Base-by-base conservation (phyloP, 2,329 filamentous ascomycete species). In the Aspergillus niger region DNA sequence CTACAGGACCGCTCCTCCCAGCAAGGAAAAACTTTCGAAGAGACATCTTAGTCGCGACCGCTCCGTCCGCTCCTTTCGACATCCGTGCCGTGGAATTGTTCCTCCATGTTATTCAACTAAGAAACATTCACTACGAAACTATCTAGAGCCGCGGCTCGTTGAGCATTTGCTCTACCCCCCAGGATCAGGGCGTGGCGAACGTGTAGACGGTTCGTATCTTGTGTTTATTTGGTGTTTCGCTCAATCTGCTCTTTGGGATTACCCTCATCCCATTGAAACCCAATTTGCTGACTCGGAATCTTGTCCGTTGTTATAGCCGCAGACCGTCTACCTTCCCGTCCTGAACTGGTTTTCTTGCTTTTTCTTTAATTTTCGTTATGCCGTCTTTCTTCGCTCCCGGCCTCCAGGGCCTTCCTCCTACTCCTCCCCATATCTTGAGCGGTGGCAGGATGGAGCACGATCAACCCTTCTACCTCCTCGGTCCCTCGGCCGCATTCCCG, bases 321-420 rank as follows among this genome's bases (percentile, higher is more conserved):
- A 56, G n/a, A 30, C 20, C 70, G 75, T 78, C 76, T 79, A 69
- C 70, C 69, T 55, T 70, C 69, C 69, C 72, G 65, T 70, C 72
- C 71, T 76, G 70, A 71, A 67, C 70, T 71, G 72, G 72, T 70
- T 60, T 53, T 63, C 55, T 63, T 61, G 53, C 49, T 60, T 32
- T 60, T 59, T 52, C 43, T 55, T 60, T 63, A 55, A 55, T 64
- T 48, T 58, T 63, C 66, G 65, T 68, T 67, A 79, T 79, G 77
- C 77, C 77, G 67, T 79, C 77, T 58, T 78, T 79, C 67, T 79
- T 71, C 72, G 69, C 69, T 59, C 71, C 76, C 61, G 72, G 74
- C 70, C 67, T 75, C 44, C 74, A 77, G 58, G 72, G 74, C 74
- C 73, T 78, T 55, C 77, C 77, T 63, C 76, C 75, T 47, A 79